phyloP scores from a whole-genome alignment of 2,329 filamentous ascomycete species.

The Fusarium sarcochroum region DNA sequence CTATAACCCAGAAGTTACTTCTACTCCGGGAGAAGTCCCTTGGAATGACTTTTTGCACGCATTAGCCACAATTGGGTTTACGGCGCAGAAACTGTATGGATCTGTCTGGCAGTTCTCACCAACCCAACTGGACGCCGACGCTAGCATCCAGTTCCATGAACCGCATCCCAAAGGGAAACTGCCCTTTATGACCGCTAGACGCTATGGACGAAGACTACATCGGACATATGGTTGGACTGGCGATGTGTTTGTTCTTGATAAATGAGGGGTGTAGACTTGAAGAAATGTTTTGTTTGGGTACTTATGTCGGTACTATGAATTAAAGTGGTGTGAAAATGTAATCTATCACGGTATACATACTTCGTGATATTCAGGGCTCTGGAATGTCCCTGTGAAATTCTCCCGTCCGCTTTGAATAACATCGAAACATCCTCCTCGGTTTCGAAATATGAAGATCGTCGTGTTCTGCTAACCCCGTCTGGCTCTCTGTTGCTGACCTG shows the following conservation, averaged over 20 bases:
- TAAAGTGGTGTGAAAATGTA: background rate
- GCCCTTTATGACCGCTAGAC: constrained; percentile 60
- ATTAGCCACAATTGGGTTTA: constrained; percentile 65
- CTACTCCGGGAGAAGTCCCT: constrained; percentile 62
- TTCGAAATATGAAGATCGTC: constrained; percentile 19
- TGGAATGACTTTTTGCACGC: constrained; percentile 70
- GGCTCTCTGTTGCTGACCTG: constrained; percentile 2
- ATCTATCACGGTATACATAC: background rate
- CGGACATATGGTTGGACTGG: constrained; percentile 66
- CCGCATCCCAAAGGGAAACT: constrained; percentile 70
- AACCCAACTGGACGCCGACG: constrained; percentile 55
- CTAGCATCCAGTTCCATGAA: constrained; percentile 72
- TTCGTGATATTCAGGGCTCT: constrained; percentile 11
- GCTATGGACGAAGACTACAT: constrained; percentile 63
- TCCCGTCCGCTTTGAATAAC: constrained; percentile 19
- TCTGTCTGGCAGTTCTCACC: constrained; percentile 73
- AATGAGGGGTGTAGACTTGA: background rate
- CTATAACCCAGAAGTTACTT: constrained; percentile 53
- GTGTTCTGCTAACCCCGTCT: background rate
- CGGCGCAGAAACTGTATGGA: constrained; percentile 69
- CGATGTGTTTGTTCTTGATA: constrained; percentile 57
- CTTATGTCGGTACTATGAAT: too few species aligned
- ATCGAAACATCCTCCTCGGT: constrained; percentile 28
- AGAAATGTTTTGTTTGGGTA: too few species aligned
- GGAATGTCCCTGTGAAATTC: constrained; percentile 28